Conservation (phyloP, 495 filamentous ascomycete species). For the Ascobolus immersus region DNA sequence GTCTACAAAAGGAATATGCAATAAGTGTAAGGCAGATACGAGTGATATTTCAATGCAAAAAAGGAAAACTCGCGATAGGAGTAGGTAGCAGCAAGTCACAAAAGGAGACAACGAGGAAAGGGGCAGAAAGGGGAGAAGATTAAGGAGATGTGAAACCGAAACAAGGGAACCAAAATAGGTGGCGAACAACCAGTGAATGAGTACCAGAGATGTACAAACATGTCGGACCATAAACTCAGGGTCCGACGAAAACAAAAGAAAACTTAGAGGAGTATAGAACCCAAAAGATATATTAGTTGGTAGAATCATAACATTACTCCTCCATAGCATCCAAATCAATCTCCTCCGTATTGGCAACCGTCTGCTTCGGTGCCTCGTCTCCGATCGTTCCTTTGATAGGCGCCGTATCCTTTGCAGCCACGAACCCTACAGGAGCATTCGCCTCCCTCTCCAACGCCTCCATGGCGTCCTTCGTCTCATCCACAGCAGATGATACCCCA, state of each 20-base stretch:
- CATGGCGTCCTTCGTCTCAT: slow-evolving; percentile 58
- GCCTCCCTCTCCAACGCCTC: slow-evolving; percentile 71
- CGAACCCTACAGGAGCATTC: slow-evolving; percentile 70
- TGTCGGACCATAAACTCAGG: no score
- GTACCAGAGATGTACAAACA: no score
- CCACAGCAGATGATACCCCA: slow-evolving; percentile 22
- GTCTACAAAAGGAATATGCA: no score
- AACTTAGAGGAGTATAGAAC: slow-evolving; percentile 3
- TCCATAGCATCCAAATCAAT: slow-evolving; percentile 51
- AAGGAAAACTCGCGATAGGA: no score
- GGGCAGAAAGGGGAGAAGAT: no score
- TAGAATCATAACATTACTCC: slow-evolving; percentile 9
- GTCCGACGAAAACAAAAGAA: background rate
- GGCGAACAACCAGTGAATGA: no score
- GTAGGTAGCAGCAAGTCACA: no score
- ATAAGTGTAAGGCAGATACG: no score
- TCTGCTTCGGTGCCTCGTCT: slow-evolving; percentile 19
- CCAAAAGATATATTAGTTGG: slow-evolving; percentile 13
- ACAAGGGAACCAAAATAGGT: no score
- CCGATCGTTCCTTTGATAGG: slow-evolving; percentile 43
- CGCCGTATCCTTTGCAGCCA: slow-evolving; percentile 51
- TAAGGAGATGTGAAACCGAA: no score
- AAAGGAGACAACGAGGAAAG: no score
- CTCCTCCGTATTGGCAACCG: slow-evolving; percentile 60
- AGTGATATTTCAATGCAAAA: no score